Evolutionary conservation across 306 rosid genomes (phyloP), one percentile per base, ranked within the genome.

Genomic region (Lathyrus tuberosus): DNA sequence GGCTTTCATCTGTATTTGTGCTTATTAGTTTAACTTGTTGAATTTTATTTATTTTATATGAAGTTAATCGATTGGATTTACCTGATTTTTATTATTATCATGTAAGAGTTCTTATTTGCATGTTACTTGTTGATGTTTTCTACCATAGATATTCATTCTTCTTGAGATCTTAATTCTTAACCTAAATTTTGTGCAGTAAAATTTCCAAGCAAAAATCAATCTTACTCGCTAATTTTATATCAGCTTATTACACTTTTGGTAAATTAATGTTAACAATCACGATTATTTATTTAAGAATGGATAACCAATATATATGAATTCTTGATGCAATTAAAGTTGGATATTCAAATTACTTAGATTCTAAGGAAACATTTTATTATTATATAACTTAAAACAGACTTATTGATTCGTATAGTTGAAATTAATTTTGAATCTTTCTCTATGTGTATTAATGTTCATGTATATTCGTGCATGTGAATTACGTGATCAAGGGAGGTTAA

Each of bases 71-170:
- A 9, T 61, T 37, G n/a, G 5, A 0, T 37, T 37, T 17, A 61
- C 67, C 38, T 61, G 10, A 37, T 46, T 38, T 62, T 47, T 28
- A 28, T 28, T 4, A 38, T 18, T 62, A 37, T 18, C 31, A 40
- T 38, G 33, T 10, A 62, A 17, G 33, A 12, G 9, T 38, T 62
- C 12, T 38, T 18, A 48, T 59, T 15, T 15, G 0, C 5, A 35
- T 60, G 44, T 15, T 60, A 60, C 65, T 31, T 59, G 4, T 33
- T 33, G n/a, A 33, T 60, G 44, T 60, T 60, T 14, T 6, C 17
- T 15, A 33, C 62, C 30, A 57, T 15, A 12, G 11, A 28, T 28
- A 26, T 4, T 4, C 30, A 14, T 57, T 35, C 9, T 4, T 15
- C 1, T 35, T 60, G 40, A 59, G 42, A n/a, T n/a, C 22, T 58